Conservation (phyloP, 139 green algal species). For the Volvox reticuliferus region DNA sequence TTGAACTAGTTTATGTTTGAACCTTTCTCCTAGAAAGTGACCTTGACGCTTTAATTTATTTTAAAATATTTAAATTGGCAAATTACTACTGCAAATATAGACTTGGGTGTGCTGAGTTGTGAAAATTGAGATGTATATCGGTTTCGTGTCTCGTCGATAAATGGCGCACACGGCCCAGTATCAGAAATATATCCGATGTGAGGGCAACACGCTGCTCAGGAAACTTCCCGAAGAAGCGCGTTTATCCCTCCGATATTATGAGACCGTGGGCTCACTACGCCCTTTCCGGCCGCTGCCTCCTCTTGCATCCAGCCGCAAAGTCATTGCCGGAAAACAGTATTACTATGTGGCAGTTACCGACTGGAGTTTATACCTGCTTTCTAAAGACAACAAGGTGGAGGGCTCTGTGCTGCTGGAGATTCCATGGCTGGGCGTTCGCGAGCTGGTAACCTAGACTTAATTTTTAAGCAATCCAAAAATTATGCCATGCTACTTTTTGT, state of each 20-base stretch:
- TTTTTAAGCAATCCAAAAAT: no score
- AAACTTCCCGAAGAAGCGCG: constrained; percentile 34
- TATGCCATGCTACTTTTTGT: no score
- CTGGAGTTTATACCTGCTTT: constrained; percentile 39
- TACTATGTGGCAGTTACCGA: constrained; percentile 48
- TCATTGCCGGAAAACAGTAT: constrained; percentile 25
- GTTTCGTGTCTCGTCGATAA: neutral
- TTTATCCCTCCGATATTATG: constrained; percentile 40
- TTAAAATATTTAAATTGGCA: no score
- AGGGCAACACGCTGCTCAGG: constrained; percentile 35
- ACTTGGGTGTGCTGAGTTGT: no score
- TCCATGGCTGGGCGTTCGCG: constrained; percentile 40
- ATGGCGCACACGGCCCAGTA: constrained; percentile 42
- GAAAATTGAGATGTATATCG: neutral
- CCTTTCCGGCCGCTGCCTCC: constrained; percentile 37
- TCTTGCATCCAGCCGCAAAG: constrained; percentile 7
- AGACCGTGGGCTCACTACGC: constrained; percentile 34
- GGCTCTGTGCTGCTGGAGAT: constrained; percentile 44
- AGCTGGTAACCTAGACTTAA: constrained; percentile 16
- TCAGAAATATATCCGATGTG: constrained; percentile 36
- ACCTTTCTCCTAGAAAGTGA: no score
- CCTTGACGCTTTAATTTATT: no score
- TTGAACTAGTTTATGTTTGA: no score
- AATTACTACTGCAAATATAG: no score
- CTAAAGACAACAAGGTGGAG: constrained; percentile 38